Conservation (phyloP, 345 rosid genomes). For the Geranium brycei region DNA sequence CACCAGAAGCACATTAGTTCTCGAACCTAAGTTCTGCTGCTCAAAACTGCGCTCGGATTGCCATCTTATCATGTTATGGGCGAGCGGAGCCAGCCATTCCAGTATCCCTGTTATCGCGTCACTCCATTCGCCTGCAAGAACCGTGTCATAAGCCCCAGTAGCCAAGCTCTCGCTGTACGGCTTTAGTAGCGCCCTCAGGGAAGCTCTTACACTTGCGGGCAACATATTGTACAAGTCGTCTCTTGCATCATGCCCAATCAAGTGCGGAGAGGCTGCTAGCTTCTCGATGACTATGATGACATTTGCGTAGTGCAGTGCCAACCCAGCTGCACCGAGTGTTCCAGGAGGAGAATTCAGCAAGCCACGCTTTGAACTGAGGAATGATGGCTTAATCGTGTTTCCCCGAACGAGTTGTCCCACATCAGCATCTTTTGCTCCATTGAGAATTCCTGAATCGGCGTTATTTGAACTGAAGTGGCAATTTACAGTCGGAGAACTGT, state of each 20-base stretch:
- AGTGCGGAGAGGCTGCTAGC: conserved; percentile 80
- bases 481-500: conserved; percentile 28
- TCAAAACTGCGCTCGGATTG: conserved; percentile 88
- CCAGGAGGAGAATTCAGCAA: conserved; percentile 61
- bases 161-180: conserved; percentile 59
- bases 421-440: conserved; percentile 27
- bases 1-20: conserved; percentile 71
- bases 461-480: conserved; percentile 19
- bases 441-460: conserved; percentile 17
- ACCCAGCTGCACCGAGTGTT: conserved; percentile 78
- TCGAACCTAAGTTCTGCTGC: conserved; percentile 74
- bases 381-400: conserved; percentile 17
- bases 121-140: conserved; percentile 74
- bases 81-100: conserved; percentile 95
- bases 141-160: conserved; percentile 44
- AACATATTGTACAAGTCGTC: conserved; percentile 94
- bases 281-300: conserved; percentile 83
- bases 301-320: conserved; percentile 90
- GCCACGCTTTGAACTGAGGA: conserved; percentile 25
- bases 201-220: conserved; percentile 61
- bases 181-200: conserved; percentile 57
- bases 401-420: conserved; percentile 14
- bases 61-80: conserved; percentile 96
- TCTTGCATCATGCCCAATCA: conserved; percentile 89
- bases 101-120: conserved; percentile 61